A percentile compares a stretch with the other conserved stretches of the same genome.
These are phyloP conservation scores for Tolypocladium album DNA, from an alignment of 2,329 filamentous ascomycete genomes.

Conservation along the genomic window DNA sequence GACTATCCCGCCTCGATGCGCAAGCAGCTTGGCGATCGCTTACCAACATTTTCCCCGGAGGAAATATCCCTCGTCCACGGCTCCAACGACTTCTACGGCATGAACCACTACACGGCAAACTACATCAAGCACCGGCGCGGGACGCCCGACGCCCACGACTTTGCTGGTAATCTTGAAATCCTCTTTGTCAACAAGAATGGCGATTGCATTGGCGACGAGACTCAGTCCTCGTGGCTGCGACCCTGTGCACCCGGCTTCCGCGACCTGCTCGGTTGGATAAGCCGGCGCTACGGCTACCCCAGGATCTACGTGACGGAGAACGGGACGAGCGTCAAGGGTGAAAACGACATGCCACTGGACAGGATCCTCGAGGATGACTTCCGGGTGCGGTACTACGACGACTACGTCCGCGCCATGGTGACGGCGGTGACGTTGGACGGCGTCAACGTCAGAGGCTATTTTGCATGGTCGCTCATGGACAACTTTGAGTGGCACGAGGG, in stretches of 20 bases:
- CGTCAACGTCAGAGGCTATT: constrained; percentile 70
- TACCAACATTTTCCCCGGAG: constrained; percentile 64
- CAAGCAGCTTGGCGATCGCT: constrained; percentile 65
- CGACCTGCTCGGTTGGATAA: constrained; percentile 66
- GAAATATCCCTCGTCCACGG: constrained; percentile 66
- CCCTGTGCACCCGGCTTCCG: constrained; percentile 69
- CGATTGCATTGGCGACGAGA: constrained; percentile 68
- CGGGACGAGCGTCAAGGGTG: constrained; percentile 72
- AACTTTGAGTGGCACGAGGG: constrained; percentile 93
- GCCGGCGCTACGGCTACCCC: constrained; percentile 63
- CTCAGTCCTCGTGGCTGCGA: constrained; percentile 71
- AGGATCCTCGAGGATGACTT: constrained; percentile 73
- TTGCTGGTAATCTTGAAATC: constrained; percentile 64
- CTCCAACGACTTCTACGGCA: constrained; percentile 90
- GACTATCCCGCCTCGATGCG: constrained; percentile 78
- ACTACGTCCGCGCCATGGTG: constrained; percentile 68
- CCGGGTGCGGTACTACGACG: constrained; percentile 66
- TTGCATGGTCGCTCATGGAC: constrained; percentile 83
- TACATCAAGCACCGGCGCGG: constrained; percentile 66
- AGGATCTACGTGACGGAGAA: constrained; percentile 85
- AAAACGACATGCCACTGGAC: constrained; percentile 63
- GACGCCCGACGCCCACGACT: constrained; percentile 53
- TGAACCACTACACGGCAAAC: constrained; percentile 90
- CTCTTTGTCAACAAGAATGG: constrained; percentile 61
- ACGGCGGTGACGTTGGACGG: constrained; percentile 60